phyloP scores from a whole-genome alignment of 495 filamentous ascomycete species.

The Parathielavia appendiculata region DNA sequence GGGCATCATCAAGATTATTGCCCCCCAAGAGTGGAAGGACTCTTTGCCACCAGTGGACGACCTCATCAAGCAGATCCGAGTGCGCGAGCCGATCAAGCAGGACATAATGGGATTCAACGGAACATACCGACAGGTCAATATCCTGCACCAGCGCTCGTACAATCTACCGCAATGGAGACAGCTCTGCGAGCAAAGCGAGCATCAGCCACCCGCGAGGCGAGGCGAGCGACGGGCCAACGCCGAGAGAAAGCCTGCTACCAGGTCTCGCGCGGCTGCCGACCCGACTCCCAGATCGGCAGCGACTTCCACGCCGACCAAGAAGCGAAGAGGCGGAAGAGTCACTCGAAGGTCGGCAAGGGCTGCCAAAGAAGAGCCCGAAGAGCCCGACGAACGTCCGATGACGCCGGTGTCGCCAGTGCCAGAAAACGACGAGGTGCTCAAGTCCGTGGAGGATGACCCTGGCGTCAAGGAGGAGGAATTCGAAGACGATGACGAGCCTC shows the following conservation, averaged over 20 bases:
- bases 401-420: constrained; percentile 50
- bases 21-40: constrained; percentile 89
- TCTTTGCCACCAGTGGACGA: constrained; percentile 72
- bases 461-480: constrained; percentile 43
- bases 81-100: constrained; percentile 95
- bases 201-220: constrained; percentile 90
- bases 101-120: constrained; percentile 93
- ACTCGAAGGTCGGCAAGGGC: constrained; percentile 25
- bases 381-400: constrained; percentile 46
- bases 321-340: constrained; percentile 20
- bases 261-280: constrained; percentile 29
- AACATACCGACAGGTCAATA: constrained; percentile 91
- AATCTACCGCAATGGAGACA: constrained; percentile 94
- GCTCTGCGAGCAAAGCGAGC: constrained; percentile 84
- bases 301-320: constrained; percentile 34
- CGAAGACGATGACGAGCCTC: constrained; percentile 36
- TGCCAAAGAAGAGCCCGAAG: constrained; percentile 29
- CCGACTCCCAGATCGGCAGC: constrained; percentile 22
- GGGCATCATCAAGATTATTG: constrained; percentile 92
- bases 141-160: constrained; percentile 90
- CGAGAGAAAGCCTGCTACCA: constrained; percentile 47
- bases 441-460: constrained; percentile 45
- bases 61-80: constrained; percentile 80
- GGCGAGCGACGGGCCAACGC: constrained; percentile 81
- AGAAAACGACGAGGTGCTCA: constrained; percentile 38